Conservation (phyloP, 2,329 filamentous ascomycete species). For the Hysterium pulicare region DNA sequence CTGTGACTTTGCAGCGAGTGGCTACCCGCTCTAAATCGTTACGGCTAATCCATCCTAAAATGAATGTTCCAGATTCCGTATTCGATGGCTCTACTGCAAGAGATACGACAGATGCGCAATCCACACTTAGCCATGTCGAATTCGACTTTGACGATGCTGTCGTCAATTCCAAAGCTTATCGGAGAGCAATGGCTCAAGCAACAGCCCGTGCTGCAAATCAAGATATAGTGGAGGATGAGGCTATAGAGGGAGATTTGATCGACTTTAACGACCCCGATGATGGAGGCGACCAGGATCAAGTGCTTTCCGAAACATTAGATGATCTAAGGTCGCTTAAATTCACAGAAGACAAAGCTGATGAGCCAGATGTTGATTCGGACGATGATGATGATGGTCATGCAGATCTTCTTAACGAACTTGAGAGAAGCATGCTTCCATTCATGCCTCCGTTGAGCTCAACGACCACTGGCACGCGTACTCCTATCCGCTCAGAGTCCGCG, state of each 20-base stretch:
- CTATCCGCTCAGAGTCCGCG: background rate
- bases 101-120: constrained; percentile 13
- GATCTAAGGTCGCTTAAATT: background rate
- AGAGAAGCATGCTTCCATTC: constrained; percentile 12
- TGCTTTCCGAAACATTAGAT: background rate
- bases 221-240: constrained; percentile 3
- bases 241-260: constrained; percentile 11
- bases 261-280: constrained; percentile 4
- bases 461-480: background rate
- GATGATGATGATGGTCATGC: constrained; percentile 2
- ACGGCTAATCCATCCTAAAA: constrained; percentile 22
- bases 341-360: background rate
- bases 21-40: constrained; percentile 24
- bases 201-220: constrained; percentile 6
- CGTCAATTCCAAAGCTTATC: constrained; percentile 30
- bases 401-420: constrained; percentile 13
- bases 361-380: constrained; percentile 1
- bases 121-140: constrained; percentile 19
- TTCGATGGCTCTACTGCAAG: constrained; percentile 10
- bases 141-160: constrained; percentile 33
- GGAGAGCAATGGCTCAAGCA: constrained; percentile 23
- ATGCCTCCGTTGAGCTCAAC: constrained; percentile 11
- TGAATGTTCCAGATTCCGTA: constrained; percentile 27
- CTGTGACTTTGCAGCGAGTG: constrained; percentile 22
- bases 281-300: background rate